Conservation (phyloP, 352 stramenopile genomes). For the Phytophthora boehmeriae region DNA sequence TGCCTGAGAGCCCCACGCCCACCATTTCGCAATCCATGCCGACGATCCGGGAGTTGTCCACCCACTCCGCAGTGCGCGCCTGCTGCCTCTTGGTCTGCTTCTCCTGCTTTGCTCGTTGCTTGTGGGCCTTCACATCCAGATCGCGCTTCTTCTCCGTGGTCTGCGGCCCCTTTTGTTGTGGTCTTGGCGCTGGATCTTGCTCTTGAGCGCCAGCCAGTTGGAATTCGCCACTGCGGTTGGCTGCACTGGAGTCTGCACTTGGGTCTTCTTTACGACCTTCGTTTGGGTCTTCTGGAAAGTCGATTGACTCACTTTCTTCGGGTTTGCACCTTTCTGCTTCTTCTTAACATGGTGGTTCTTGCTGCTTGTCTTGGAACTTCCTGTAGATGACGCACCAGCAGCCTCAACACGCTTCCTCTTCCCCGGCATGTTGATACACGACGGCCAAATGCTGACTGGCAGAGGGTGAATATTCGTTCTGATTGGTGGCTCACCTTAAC, state of each 20-base stretch:
- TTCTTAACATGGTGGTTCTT: constrained; percentile 16
- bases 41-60: constrained; percentile 77
- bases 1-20: constrained; percentile 75
- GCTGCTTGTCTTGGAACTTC: neutral
- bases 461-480: neutral
- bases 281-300: constrained; percentile 25
- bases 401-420: constrained; percentile 39
- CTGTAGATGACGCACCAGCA: neutral
- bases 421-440: constrained; percentile 20
- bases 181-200: constrained; percentile 61
- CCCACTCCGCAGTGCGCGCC: constrained; percentile 66
- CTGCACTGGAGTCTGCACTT: neutral
- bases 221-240: constrained; percentile 50
- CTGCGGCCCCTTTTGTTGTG: constrained; percentile 23
- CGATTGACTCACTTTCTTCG: constrained; percentile 27
- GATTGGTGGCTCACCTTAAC: neutral
- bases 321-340: constrained; percentile 7
- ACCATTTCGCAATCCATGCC: constrained; percentile 93
- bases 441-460: neutral
- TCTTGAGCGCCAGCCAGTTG: constrained; percentile 81
- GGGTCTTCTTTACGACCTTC: constrained; percentile 15
- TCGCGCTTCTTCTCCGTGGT: constrained; percentile 36
- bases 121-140: constrained; percentile 40
- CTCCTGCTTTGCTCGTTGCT: constrained; percentile 51
- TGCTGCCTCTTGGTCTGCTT: constrained; percentile 59